Evolutionary conservation across 805 yeast species (phyloP), one percentile per base, ranked within the genome.

Genomic region (Saccharomyces eubayanus): DNA sequence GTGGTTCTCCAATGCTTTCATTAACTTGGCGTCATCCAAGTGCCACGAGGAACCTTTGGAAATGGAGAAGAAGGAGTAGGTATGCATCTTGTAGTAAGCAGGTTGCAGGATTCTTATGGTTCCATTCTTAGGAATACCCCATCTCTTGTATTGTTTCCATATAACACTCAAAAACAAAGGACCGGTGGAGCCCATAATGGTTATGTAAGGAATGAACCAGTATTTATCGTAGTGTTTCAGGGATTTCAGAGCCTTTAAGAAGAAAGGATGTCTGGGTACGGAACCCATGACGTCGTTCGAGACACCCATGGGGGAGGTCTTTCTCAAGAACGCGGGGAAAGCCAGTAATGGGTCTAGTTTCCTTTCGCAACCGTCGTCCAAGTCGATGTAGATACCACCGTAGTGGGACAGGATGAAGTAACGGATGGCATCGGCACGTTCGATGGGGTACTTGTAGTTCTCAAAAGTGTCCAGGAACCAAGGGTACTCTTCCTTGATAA

Each of bases 221-320:
- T 87, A 85, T 60, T 78, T 76, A 65, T 89, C 81, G 65, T 81
- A 84, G 51, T 71, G 74, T 56, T 81, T 68, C 56, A 90, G 75
- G 51, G 78, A 78, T 56, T 84, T 84, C 53, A 88, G 77, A 14
- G 78, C 87, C 64, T 83, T 83, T 46, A 76, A 66, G 73, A 89
- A 88, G 70, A 90, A 87, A 1, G 96, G 96, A 68, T 90, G 97
- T 49, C 77, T 74, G 45, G 95, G 96, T 12, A 86, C 83, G 2
- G 91, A 74, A 14, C 96, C 96, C 96, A 90, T 87, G 14, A 89
- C 90, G 66, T 90, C 96, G 67, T 90, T 90, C 8, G 96, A 87
- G 46, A 90, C 82, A 48, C 97, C 97, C 0, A 95, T 84, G 31
- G 97, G 97, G 5, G 79, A 72, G 1, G 97, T 89, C 63, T 87